Evolutionary conservation across 2,329 filamentous ascomycete genomes (phyloP).

Genomic region (Trichoderma cornu-damae): DNA sequence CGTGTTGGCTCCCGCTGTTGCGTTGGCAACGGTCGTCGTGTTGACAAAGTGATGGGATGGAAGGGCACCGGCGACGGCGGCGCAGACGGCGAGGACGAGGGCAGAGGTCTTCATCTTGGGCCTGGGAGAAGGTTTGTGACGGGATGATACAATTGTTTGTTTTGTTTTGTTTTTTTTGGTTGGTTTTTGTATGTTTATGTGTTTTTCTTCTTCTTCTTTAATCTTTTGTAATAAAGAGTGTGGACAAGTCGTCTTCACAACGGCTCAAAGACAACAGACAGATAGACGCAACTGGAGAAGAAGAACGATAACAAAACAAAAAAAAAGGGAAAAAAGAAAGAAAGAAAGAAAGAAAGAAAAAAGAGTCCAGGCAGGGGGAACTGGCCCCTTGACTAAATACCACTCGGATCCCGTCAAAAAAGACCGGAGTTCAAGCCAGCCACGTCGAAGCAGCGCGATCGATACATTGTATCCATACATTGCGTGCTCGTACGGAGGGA

Average conservation of each 20-base stretch:
- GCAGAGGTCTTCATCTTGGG: constrained; percentile 16
- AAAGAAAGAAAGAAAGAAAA: not conserved
- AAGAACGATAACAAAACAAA: too few species aligned
- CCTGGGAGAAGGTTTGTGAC: not conserved
- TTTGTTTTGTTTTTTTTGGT: not conserved
- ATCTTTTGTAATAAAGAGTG: too few species aligned
- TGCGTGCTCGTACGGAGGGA: constrained; percentile 7
- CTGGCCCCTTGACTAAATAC: constrained; percentile 11
- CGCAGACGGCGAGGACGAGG: constrained; percentile 10
- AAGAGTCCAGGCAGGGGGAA: constrained; percentile 1
- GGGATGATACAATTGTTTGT: too few species aligned
- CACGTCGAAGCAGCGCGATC: not conserved
- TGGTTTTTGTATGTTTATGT: too few species aligned
- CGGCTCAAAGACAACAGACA: not conserved
- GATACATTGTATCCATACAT: not conserved
- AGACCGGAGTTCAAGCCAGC: not conserved
- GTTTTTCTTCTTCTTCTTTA: too few species aligned
- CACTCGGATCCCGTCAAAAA: not conserved
- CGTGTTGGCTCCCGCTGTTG: not conserved
- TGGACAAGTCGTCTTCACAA: constrained; percentile 2
- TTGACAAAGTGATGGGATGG: not conserved
- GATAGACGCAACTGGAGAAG: not conserved
- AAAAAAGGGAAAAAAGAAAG: not conserved
- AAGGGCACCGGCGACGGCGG: not conserved
- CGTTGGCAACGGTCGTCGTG: not conserved